phyloP scores from a whole-genome alignment of 2,329 filamentous ascomycete genomes.

The Colletotrichum abscissum region DNA sequence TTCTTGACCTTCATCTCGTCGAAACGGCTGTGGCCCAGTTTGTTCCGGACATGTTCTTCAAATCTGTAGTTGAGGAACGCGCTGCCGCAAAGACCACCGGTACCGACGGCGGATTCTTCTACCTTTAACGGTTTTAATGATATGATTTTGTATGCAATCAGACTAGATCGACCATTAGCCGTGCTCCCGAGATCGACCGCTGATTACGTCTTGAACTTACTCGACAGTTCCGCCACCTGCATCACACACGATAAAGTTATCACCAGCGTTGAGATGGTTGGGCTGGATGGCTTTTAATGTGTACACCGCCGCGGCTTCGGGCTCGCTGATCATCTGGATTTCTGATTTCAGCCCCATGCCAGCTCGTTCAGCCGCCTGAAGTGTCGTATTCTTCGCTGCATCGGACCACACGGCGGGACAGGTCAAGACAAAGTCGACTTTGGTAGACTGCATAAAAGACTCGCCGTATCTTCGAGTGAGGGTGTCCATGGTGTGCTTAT shows the following conservation, averaged over 20 bases:
- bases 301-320: constrained; percentile 83
- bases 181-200: neutral
- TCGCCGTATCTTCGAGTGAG: constrained; percentile 80
- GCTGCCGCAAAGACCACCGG: constrained; percentile 81
- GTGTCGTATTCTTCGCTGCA: constrained; percentile 84
- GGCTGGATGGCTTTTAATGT: constrained; percentile 84
- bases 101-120: constrained; percentile 83
- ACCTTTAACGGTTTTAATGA: constrained; percentile 78
- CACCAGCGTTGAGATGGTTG: constrained; percentile 76
- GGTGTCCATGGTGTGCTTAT: constrained; percentile 83
- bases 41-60: constrained; percentile 77
- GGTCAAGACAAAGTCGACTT: constrained; percentile 83
- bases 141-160: constrained; percentile 86
- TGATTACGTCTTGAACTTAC: constrained; percentile 51
- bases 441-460: constrained; percentile 80
- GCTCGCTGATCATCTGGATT: constrained; percentile 84
- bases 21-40: constrained; percentile 75
- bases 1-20: constrained; percentile 83
- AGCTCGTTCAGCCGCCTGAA: constrained; percentile 80
- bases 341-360: constrained; percentile 79
- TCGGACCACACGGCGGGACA: constrained; percentile 89
- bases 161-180: constrained; percentile 48
- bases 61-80: constrained; percentile 86
- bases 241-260: constrained; percentile 73
- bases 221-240: constrained; percentile 76